Percentiles rank a stretch among this genome's conserved stretches.
These are phyloP conservation scores for Neonectria sp. DNA, from an alignment of 2,329 filamentous ascomycete species.

Conservation along the genomic window DNA sequence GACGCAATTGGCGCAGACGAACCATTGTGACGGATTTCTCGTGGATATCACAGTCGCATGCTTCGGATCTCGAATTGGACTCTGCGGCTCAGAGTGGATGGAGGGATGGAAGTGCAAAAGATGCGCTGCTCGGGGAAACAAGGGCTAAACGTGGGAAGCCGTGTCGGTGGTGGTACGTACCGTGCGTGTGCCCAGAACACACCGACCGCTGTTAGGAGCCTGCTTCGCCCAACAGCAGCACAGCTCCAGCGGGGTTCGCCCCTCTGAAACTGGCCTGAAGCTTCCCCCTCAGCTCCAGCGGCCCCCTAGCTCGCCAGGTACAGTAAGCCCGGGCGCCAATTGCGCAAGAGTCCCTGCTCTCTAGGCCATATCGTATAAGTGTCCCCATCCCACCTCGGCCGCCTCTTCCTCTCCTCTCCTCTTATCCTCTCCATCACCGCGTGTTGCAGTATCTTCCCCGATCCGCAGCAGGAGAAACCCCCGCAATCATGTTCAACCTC, in stretches of 20 bases:
- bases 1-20: constrained; percentile 17
- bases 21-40: constrained; percentile 44
- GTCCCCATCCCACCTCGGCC: constrained; percentile 39
- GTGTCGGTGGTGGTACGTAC: not conserved
- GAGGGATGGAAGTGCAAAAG: constrained; percentile 36
- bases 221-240: not conserved
- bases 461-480: constrained; percentile 33
- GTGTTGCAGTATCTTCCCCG: constrained; percentile 27
- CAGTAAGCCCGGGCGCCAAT: constrained; percentile 36
- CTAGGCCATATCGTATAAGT: constrained; percentile 44
- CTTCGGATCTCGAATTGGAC: constrained; percentile 36
- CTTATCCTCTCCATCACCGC: constrained; percentile 34
- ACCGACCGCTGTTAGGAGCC: not conserved
- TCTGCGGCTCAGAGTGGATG: constrained; percentile 25
- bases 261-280: constrained; percentile 46
- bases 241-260: constrained; percentile 28
- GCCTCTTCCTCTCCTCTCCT: constrained; percentile 26
- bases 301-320: constrained; percentile 6
- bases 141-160: constrained; percentile 41
- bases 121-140: constrained; percentile 46
- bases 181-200: not conserved
- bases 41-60: constrained; percentile 41
- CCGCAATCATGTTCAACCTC: constrained; percentile 79
- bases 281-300: constrained; percentile 27
- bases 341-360: constrained; percentile 40